Conservation (phyloP, 495 filamentous ascomycete genomes). For the Aspergillus ellipticus region DNA sequence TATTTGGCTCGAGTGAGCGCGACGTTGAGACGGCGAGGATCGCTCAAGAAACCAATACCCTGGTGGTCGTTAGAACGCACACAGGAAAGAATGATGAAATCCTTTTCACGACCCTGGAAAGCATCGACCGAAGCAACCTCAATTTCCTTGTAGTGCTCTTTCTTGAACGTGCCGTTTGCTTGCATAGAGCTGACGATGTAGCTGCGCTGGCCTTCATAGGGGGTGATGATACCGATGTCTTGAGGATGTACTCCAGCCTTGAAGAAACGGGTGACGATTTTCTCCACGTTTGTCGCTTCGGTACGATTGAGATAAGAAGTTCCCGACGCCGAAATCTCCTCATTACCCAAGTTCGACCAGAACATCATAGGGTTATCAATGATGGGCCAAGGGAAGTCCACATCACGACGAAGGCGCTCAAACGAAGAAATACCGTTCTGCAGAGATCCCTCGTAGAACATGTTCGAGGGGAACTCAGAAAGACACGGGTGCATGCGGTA, state of each 20-base stretch:
- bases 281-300: constrained; percentile 95
- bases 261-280: constrained; percentile 98
- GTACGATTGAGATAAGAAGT: constrained; percentile 98
- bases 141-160: constrained; percentile 98
- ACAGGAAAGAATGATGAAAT: constrained; percentile 97
- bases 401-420: constrained; percentile 83
- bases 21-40: constrained; percentile 98
- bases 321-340: constrained; percentile 96
- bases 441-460: constrained; percentile 98
- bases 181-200: constrained; percentile 99
- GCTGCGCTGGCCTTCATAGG: constrained; percentile 97
- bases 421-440: constrained; percentile 95
- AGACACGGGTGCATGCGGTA: constrained; percentile 99
- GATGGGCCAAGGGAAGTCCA: constrained; percentile 98
- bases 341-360: constrained; percentile 96
- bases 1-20: constrained; percentile 96
- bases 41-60: constrained; percentile 97
- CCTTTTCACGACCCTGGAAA: constrained; percentile 98
- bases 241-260: constrained; percentile 92
- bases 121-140: constrained; percentile 98
- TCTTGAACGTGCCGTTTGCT: constrained; percentile 92
- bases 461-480: constrained; percentile 97
- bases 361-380: constrained; percentile 98
- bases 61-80: constrained; percentile 99
- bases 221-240: constrained; percentile 96